phyloP scores from a whole-genome alignment of 495 filamentous ascomycete genomes.

The Bacidia rubella region DNA sequence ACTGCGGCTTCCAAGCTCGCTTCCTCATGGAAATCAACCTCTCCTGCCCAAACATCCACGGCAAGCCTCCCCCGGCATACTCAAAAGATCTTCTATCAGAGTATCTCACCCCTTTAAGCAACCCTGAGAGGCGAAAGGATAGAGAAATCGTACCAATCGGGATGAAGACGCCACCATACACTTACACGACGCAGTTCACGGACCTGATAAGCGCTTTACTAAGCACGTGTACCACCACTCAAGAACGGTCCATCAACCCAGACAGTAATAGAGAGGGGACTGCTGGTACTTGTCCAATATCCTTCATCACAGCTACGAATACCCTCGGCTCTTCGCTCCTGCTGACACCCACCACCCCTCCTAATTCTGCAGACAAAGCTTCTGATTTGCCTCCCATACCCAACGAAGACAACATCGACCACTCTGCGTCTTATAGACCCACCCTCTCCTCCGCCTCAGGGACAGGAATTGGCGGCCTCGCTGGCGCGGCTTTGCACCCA shows the following conservation, averaged over 20 bases:
- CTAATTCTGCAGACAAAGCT: neutral
- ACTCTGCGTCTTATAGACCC: constrained; percentile 7
- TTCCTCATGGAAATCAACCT: constrained; percentile 55
- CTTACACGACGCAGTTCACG: constrained; percentile 44
- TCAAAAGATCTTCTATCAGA: constrained; percentile 26
- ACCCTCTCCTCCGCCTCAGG: constrained; percentile 30
- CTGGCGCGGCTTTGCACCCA: constrained; percentile 53
- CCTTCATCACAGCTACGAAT: constrained; percentile 58
- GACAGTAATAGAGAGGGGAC: too few relatives aligned
- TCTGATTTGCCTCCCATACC: neutral
- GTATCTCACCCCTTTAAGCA: constrained; percentile 34
- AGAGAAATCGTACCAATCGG: constrained; percentile 32
- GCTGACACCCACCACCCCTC: constrained; percentile 18
- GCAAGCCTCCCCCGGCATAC: constrained; percentile 56
- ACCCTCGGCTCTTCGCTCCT: constrained; percentile 55
- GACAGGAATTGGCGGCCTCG: constrained; percentile 49
- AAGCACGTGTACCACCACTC: constrained; percentile 6
- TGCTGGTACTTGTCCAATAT: constrained; percentile 26
- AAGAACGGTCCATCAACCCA: constrained; percentile 2
- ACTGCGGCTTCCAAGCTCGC: neutral
- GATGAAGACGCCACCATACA: constrained; percentile 61
- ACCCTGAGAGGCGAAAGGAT: neutral
- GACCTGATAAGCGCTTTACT: constrained; percentile 37
- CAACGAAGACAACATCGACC: neutral
- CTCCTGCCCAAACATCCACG: constrained; percentile 57